Percentiles rank a stretch among this genome's conserved stretches.
Conservation (phyloP, 257 asterid genomes). For the Forsythia suspensa region DNA sequence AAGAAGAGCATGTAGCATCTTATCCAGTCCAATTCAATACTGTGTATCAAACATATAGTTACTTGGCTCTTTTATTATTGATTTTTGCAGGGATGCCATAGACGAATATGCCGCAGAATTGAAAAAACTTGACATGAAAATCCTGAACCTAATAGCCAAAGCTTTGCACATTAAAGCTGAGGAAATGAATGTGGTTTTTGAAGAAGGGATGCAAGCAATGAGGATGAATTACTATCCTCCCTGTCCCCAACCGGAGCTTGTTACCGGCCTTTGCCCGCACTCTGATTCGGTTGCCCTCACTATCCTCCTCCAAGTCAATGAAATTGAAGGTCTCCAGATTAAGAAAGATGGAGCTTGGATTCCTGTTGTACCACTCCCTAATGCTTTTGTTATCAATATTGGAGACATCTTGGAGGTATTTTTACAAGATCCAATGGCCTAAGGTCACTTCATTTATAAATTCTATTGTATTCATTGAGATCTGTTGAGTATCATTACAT, state of each 20-base stretch:
- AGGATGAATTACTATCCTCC: slow-evolving; percentile 65
- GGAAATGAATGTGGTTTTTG: slow-evolving; percentile 35
- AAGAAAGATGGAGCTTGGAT: slow-evolving; percentile 50
- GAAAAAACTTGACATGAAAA: slow-evolving; percentile 38
- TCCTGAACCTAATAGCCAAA: slow-evolving; percentile 34
- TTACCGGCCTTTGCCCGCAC: slow-evolving; percentile 51
- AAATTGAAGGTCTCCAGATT: slow-evolving; percentile 49
- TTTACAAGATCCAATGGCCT: not conserved
- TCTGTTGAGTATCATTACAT: not conserved
- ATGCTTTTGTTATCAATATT: slow-evolving; percentile 48
- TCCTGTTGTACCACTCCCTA: slow-evolving; percentile 41
- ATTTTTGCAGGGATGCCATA: slow-evolving; percentile 40
- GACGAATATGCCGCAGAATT: slow-evolving; percentile 45
- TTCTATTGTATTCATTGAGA: not conserved
- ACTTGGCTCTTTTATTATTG: not conserved
- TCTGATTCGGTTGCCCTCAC: slow-evolving; percentile 47
- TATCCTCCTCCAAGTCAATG: slow-evolving; percentile 46
- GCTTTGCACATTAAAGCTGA: slow-evolving; percentile 39
- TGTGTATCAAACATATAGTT: not conserved
- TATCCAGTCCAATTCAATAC: no score
- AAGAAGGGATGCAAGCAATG: slow-evolving; percentile 43
- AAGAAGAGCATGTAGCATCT: not conserved
- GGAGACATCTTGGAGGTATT: slow-evolving; percentile 52
- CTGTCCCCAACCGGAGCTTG: slow-evolving; percentile 55
- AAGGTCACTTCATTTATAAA: not conserved